Percentiles rank a stretch among this genome's conserved stretches.
phyloP scores from a whole-genome alignment of 306 rosid species.

The Gleditsia sinensis region DNA sequence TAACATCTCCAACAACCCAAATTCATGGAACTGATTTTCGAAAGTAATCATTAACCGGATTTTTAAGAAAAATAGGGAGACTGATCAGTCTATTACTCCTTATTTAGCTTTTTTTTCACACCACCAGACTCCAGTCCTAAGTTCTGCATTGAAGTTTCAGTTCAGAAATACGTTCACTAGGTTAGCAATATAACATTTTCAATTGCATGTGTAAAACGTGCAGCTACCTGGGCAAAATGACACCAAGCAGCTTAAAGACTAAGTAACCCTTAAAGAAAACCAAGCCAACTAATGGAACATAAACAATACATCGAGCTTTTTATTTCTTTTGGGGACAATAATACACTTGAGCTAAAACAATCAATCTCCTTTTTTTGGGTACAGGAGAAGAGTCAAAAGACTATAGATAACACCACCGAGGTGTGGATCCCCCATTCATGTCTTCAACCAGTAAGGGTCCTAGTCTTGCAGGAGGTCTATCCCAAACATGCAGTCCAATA shows the following conservation, averaged over 20 bases:
- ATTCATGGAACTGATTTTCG: constrained; percentile 82
- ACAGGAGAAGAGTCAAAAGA: too few relatives aligned
- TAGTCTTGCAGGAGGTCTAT: too few relatives aligned
- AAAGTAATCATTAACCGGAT: constrained; percentile 85
- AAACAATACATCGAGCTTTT: too few relatives aligned
- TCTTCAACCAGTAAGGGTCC: too few relatives aligned
- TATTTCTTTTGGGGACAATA: too few relatives aligned
- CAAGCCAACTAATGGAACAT: background rate
- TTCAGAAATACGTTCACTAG: constrained; percentile 6
- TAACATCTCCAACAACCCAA: constrained; percentile 95
- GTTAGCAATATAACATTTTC: background rate
- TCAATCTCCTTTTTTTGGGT: background rate
- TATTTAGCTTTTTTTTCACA: constrained; percentile 59
- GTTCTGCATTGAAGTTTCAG: too few relatives aligned
- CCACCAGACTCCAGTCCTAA: constrained; percentile 84
- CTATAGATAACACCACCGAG: too few relatives aligned
- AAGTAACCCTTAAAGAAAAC: too few relatives aligned
- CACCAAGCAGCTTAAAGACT: too few relatives aligned
- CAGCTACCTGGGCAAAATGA: constrained; percentile 13
- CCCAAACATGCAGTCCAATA: too few relatives aligned
- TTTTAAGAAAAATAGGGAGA: background rate
- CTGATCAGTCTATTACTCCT: constrained; percentile 62
- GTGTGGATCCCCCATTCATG: too few relatives aligned
- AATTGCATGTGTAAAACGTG: constrained; percentile 5
- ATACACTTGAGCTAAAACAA: constrained; percentile 15